Evolutionary conservation across 225 moss, liverwort and hornwort genomes (phyloP).

Genomic region (Marchantia paleacea): DNA sequence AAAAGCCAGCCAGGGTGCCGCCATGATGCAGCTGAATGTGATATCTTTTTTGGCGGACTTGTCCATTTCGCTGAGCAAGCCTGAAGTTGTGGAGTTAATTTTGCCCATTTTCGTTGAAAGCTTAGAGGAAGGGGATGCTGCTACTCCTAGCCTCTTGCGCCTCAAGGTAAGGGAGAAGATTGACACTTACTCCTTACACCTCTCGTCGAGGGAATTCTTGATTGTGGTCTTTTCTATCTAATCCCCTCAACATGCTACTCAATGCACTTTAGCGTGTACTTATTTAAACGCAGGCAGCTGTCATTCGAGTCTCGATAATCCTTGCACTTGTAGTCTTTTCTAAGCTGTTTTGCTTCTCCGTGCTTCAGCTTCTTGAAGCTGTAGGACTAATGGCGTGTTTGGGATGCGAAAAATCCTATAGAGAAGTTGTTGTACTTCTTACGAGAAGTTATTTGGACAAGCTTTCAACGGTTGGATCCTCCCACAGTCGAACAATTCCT

Average conservation of each 20-base stretch:
- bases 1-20: conserved; percentile 49
- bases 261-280: not conserved
- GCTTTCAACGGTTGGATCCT: conserved; percentile 53
- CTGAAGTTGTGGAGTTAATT: conserved; percentile 71
- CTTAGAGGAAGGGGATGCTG: conserved; percentile 78
- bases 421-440: conserved; percentile 72
- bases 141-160: conserved; percentile 65
- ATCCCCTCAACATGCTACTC: too few relatives aligned
- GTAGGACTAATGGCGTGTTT: conserved; percentile 78
- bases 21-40: conserved; percentile 69
- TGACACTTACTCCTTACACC: not conserved
- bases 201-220: not conserved
- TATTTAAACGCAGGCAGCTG: too few relatives aligned
- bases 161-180: conserved; percentile 50
- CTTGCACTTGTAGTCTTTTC: not conserved
- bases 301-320: not conserved
- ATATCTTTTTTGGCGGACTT: conserved; percentile 72
- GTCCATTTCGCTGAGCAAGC: conserved; percentile 59
- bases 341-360: not conserved
- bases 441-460: conserved; percentile 71
- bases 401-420: conserved; percentile 79
- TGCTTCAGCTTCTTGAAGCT: conserved; percentile 68
- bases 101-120: conserved; percentile 78
- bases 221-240: not conserved
- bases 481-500: conserved; percentile 51